Evolutionary conservation across 805 yeast species (phyloP).

Genomic region (Yarrowia porcina): DNA sequence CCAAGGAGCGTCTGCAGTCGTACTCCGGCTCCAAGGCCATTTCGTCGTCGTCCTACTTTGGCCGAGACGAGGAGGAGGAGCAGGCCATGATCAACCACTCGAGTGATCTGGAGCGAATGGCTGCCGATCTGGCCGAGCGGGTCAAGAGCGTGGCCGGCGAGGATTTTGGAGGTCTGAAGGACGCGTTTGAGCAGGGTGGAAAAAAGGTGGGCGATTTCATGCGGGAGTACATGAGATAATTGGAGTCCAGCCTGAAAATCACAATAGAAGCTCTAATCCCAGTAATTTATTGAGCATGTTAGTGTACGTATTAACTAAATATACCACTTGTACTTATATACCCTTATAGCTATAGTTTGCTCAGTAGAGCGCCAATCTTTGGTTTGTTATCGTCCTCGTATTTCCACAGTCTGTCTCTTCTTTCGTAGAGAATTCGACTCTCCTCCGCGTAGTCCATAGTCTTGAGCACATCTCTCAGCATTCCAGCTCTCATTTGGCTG

Average conservation of each 20-base stretch:
- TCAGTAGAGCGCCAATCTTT: background rate
- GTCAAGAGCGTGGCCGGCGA: slow-evolving; percentile 78
- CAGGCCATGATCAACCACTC: slow-evolving; percentile 36
- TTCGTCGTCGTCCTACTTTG: slow-evolving; percentile 89
- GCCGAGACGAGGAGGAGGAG: slow-evolving; percentile 63
- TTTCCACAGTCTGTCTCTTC: slow-evolving; percentile 21
- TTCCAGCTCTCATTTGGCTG: slow-evolving; percentile 3
- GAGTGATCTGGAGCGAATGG: slow-evolving; percentile 48
- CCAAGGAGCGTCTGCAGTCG: slow-evolving; percentile 71
- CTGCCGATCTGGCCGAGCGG: slow-evolving; percentile 62
- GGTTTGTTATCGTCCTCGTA: slow-evolving; percentile 15
- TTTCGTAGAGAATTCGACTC: background rate
- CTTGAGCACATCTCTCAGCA: background rate
- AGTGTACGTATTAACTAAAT: slow-evolving; percentile 8
- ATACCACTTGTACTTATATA: background rate
- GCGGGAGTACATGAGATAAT: slow-evolving; percentile 71
- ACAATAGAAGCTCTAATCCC: slow-evolving; percentile 21
- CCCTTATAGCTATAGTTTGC: background rate
- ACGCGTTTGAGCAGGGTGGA: slow-evolving; percentile 92
- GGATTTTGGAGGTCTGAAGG: slow-evolving; percentile 83
- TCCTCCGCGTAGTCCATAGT: slow-evolving; percentile 3
- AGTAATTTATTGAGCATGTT: slow-evolving; percentile 23
- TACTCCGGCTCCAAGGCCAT: slow-evolving; percentile 87
- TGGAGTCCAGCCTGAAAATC: background rate
- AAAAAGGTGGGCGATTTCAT: slow-evolving; percentile 78